phyloP scores from a whole-genome alignment of 345 rosid species.

The Linum tenue region DNA sequence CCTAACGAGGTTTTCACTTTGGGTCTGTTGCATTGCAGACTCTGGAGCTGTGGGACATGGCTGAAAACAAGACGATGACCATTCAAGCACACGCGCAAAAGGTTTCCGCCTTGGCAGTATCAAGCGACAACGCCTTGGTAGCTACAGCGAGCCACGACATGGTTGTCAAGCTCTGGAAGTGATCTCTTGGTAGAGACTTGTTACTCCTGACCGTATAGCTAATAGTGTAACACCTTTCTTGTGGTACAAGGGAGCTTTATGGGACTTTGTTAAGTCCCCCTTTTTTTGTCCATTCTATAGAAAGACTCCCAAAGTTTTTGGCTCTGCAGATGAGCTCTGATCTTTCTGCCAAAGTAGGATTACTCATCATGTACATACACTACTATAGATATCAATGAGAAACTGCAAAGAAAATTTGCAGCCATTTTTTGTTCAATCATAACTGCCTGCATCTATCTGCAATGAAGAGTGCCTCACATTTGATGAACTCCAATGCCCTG shows the following conservation, averaged over 20 bases:
- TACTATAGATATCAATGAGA: no score
- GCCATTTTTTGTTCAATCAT: not conserved
- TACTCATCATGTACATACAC: no score
- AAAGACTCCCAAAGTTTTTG: slow-evolving; percentile 3
- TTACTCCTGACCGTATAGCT: slow-evolving; percentile 7
- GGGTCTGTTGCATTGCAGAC: slow-evolving; percentile 19
- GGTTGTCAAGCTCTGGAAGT: slow-evolving; percentile 46
- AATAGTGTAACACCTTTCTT: not conserved
- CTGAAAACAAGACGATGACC: slow-evolving; percentile 31
- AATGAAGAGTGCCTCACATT: not conserved
- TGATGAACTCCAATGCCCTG: not conserved
- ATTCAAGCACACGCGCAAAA: slow-evolving; percentile 31
- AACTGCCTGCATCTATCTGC: not conserved
- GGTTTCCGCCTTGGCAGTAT: slow-evolving; percentile 38
- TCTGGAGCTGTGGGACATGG: slow-evolving; percentile 43
- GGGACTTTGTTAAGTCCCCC: not conserved
- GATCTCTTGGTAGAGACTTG: slow-evolving; percentile 12
- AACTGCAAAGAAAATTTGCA: no score
- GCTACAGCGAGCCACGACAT: slow-evolving; percentile 43
- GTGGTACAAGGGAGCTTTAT: slow-evolving; percentile 5
- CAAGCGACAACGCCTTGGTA: slow-evolving; percentile 29
- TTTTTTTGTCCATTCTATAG: not conserved
- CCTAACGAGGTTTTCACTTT: slow-evolving; percentile 1
- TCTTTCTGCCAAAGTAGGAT: no score
- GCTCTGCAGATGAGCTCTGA: slow-evolving; percentile 6